phyloP scores from a whole-genome alignment of 176 grass and related monocot species.

The Zea luxurians region DNA sequence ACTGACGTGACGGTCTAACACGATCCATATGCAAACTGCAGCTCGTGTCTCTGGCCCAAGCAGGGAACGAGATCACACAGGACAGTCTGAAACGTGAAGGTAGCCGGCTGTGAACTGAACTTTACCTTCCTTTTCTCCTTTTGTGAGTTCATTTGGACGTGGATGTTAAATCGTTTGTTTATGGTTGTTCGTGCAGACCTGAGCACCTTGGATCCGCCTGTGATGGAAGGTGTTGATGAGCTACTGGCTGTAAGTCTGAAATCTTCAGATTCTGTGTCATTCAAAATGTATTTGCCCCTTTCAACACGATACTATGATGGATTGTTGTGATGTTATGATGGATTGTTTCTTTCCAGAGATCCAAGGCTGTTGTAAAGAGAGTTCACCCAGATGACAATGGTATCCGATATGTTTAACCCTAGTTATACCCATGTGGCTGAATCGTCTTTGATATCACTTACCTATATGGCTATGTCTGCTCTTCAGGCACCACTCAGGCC shows the following conservation, averaged over 20 bases:
- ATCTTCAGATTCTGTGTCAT: background rate
- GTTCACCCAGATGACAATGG: constrained; percentile 62
- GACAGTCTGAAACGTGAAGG: constrained; percentile 68
- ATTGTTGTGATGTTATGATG: constrained; percentile 13
- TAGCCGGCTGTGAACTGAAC: constrained; percentile 17
- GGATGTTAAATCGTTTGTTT: background rate
- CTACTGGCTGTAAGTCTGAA: constrained; percentile 62
- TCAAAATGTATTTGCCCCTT: background rate
- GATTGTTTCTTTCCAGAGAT: constrained; percentile 56
- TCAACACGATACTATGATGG: background rate
- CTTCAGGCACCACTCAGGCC: constrained; percentile 36
- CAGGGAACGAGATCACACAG: constrained; percentile 67
- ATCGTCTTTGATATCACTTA: background rate
- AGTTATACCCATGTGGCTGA: background rate
- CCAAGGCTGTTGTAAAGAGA: constrained; percentile 62
- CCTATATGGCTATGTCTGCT: background rate
- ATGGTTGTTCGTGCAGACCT: constrained; percentile 46
- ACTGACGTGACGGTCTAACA: background rate
- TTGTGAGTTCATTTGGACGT: background rate
- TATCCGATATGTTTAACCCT: constrained; percentile 12
- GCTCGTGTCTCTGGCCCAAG: constrained; percentile 84
- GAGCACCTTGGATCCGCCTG: constrained; percentile 53
- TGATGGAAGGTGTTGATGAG: constrained; percentile 81
- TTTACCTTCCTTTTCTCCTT: background rate
- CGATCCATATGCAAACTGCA: constrained; percentile 33